These are phyloP conservation scores for Monilinia aucupariae DNA, from an alignment of 2,329 filamentous ascomycete genomes.

Conservation along the genomic window DNA sequence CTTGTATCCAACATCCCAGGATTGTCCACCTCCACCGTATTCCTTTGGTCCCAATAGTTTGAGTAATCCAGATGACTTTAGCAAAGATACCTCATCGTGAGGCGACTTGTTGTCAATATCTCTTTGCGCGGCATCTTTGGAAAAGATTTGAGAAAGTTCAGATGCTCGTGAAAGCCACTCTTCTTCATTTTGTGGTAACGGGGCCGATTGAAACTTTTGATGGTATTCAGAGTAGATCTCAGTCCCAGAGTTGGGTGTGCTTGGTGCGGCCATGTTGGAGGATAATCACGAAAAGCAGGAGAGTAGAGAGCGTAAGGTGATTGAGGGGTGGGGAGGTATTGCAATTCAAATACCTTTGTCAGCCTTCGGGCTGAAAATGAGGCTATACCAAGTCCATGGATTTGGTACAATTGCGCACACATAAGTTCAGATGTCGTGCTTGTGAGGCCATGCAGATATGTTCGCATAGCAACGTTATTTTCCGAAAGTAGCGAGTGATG, in stretches of 20 bases:
- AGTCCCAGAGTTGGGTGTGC: background rate
- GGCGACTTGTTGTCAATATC: slow-evolving; percentile 50
- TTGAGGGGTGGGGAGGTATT: background rate
- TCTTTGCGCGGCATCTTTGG: slow-evolving; percentile 26
- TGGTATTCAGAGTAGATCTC: background rate
- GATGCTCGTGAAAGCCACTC: slow-evolving; percentile 11
- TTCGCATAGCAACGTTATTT: background rate
- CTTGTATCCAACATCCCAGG: slow-evolving; percentile 52
- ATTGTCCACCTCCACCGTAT: slow-evolving; percentile 49
- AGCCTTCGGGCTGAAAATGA: background rate
- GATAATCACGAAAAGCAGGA: background rate
- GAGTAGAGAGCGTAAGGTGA: background rate
- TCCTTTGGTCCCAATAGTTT: slow-evolving; percentile 46
- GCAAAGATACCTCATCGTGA: slow-evolving; percentile 44
- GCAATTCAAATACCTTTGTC: background rate
- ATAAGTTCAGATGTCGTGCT: background rate
- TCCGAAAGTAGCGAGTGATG: background rate
- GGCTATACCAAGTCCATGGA: background rate
- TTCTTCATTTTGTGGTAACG: slow-evolving; percentile 4
- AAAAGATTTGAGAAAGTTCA: background rate
- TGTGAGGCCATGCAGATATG: background rate
- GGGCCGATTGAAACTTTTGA: background rate
- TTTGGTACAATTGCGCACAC: background rate
- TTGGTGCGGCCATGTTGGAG: background rate
- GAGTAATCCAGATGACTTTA: slow-evolving; percentile 47